Conservation (phyloP, 352 stramenopile species). For the Pythium vanterpoolii region DNA sequence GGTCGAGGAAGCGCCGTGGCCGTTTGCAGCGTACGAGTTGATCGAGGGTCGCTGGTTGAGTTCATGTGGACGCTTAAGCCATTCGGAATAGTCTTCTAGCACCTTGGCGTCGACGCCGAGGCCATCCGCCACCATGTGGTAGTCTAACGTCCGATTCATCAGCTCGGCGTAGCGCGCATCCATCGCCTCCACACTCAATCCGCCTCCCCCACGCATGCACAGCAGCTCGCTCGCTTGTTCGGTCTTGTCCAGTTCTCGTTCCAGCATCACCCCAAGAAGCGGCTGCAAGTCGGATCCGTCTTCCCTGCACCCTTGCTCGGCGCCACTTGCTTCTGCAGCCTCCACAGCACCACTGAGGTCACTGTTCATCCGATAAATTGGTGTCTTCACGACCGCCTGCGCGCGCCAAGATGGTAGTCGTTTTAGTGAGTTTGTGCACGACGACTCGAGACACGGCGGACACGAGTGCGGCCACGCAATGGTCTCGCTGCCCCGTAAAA, state of each 20-base stretch:
- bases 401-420: neutral
- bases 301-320: neutral
- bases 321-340: neutral
- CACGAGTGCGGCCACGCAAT: slow-evolving; percentile 17
- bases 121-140: slow-evolving; percentile 13
- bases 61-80: slow-evolving; percentile 24
- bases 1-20: neutral
- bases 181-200: slow-evolving; percentile 13
- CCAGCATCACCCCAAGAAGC: slow-evolving; percentile 11
- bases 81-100: slow-evolving; percentile 26
- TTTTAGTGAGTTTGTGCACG: slow-evolving; percentile 15
- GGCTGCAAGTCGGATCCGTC: neutral
- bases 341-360: neutral
- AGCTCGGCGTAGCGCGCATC: slow-evolving; percentile 16
- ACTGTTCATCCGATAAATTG: slow-evolving; percentile 26
- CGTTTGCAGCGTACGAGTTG: neutral
- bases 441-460: slow-evolving; percentile 35
- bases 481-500: slow-evolving; percentile 48
- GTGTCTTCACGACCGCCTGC: slow-evolving; percentile 5
- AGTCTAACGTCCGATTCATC: slow-evolving; percentile 26
- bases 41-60: slow-evolving; percentile 22
- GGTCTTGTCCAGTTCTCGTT: slow-evolving; percentile 11
- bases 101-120: slow-evolving; percentile 21
- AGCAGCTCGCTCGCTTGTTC: slow-evolving; percentile 17
- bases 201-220: neutral